Base-by-base conservation (phyloP, 768 basidiomycete genomes). In the Phaeotremella skinneri region DNA sequence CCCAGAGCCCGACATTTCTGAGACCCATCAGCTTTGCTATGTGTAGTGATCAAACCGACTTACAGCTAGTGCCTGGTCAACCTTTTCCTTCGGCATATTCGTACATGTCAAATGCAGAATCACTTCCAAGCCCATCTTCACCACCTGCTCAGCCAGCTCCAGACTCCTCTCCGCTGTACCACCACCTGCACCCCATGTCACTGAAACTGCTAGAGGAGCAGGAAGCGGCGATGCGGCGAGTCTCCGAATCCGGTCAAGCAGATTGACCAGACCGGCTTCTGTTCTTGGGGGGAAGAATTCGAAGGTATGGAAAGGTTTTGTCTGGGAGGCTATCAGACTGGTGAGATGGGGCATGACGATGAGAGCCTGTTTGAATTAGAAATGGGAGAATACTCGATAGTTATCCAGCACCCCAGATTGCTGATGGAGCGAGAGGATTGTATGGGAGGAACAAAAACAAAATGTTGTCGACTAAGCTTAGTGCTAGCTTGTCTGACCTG, bases 181-280 rank as follows among this genome's bases (percentile, higher is more conserved):
- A 1, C 96, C 94, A 9, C 96, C 94, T 0, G 96, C 94, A 43
- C 96, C 96, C 96, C 96, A 98, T 69, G 96, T 98, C 21, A 98
- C 83, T 69, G 87, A 92, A 58, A 98, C 83, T 23, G 89, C 92
- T 2, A 75, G 43, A 4, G 77, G 76, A 4, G 92, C 81, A 4
- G 92, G 91, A 32, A 85, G 79, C 14, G 98, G 81, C 4, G 80
- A 69, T n/a, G 87, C 81, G 20, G 73, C 67, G 57, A 98, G 81
- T 49, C 96, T 84, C 27, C 86, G 83, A 64, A 98, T 90, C 45
- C 96, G 89, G 50, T 89, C 81, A 60, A 91, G 80, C 23, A 99
- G 82, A 75, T 99, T 99, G 70, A 89, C 85, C 69, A 96, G 89
- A 50, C 94, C 94, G 85, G 93, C 77, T 30, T 68, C 64, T 11